These are phyloP conservation scores for Leccinum imitatum DNA, from an alignment of 768 basidiomycete species.

Conservation along the genomic window DNA sequence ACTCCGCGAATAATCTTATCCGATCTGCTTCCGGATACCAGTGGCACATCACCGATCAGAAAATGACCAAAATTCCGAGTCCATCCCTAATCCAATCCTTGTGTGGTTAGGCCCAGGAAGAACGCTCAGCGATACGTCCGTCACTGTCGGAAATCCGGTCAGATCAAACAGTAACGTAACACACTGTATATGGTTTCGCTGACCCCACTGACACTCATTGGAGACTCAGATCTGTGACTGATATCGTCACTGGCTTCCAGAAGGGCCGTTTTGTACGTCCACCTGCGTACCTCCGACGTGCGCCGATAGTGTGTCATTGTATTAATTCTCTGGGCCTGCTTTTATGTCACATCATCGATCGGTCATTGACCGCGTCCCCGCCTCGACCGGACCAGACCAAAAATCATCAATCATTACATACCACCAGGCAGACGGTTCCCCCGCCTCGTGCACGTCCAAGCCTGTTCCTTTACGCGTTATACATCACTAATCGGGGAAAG, in stretches of 20 bases:
- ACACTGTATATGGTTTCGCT: neutral
- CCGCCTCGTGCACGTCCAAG: neutral
- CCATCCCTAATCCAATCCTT: neutral
- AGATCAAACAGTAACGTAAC: neutral
- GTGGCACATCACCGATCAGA: neutral
- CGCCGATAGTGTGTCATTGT: neutral
- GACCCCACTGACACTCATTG: neutral
- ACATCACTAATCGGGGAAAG: neutral
- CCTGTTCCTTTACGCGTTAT: neutral
- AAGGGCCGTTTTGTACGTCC: neutral
- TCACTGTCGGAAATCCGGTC: neutral
- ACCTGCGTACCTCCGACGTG: constrained; percentile 1
- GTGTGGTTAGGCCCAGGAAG: neutral
- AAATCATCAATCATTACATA: neutral
- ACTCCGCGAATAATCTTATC: constrained; percentile 18
- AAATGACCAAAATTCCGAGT: neutral
- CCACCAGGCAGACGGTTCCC: neutral
- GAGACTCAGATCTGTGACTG: neutral
- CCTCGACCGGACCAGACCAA: neutral
- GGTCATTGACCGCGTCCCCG: neutral
- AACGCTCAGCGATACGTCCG: neutral
- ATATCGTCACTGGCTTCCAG: neutral
- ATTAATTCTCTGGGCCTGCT: neutral
- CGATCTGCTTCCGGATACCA: constrained; percentile 1
- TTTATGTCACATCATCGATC: neutral